phyloP scores from a whole-genome alignment of 257 asterid species.

The Penstemon eatonii region DNA sequence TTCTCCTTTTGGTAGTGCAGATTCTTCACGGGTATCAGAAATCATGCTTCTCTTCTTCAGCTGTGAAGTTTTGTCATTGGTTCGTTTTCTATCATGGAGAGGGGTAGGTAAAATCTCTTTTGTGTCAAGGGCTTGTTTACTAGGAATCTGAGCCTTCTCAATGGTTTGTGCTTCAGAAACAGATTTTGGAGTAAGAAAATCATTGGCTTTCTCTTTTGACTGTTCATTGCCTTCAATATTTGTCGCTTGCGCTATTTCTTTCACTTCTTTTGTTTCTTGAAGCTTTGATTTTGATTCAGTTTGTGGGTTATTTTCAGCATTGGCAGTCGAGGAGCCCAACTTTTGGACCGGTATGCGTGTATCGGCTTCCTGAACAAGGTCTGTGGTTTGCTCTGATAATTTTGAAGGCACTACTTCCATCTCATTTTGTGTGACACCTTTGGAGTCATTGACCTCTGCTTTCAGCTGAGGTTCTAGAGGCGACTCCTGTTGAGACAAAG shows the following conservation, averaged over 20 bases:
- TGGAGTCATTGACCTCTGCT: conserved; percentile 25
- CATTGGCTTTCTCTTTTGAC: conserved; percentile 33
- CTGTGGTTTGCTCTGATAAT: conserved; percentile 22
- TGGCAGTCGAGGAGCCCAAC: conserved; percentile 23
- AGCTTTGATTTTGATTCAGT: conserved; percentile 29
- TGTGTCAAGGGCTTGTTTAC: conserved; percentile 25
- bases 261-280: conserved; percentile 49
- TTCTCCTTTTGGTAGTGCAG: conserved; percentile 36
- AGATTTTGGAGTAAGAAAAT: conserved; percentile 24
- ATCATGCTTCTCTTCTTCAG: conserved; percentile 26
- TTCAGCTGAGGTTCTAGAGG: conserved; percentile 31
- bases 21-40: conserved; percentile 24
- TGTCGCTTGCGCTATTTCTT: conserved; percentile 41
- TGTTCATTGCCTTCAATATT: conserved; percentile 25
- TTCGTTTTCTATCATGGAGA: conserved; percentile 30
- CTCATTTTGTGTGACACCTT: conserved; percentile 23
- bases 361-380: conserved; percentile 20
- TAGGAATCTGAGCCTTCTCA: conserved; percentile 25
- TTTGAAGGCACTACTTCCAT: conserved; percentile 25
- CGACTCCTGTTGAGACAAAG: conserved; percentile 26
- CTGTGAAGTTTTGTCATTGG: conserved; percentile 29
- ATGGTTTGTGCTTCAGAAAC: conserved; percentile 22
- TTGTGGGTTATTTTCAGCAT: conserved; percentile 23
- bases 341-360: conserved; percentile 26
- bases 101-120: conserved; percentile 31